phyloP scores from a whole-genome alignment of 2,329 filamentous ascomycete species.

The Stylonectria norvegica region DNA sequence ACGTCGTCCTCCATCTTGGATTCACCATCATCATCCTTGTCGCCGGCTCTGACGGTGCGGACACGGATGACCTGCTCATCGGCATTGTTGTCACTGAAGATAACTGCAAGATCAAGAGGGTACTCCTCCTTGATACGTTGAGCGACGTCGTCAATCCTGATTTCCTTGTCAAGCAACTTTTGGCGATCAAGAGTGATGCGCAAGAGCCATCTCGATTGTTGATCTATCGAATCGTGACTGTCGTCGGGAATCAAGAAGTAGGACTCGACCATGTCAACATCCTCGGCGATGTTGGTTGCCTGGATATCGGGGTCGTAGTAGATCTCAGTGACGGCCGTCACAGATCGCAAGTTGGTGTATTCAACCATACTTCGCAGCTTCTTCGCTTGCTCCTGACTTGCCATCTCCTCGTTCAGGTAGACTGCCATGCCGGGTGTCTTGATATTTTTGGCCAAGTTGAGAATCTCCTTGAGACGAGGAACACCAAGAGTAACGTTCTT shows the following conservation, averaged over 20 bases:
- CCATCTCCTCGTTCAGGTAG: conserved; percentile 65
- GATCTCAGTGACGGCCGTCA: conserved; percentile 89
- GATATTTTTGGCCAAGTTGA: conserved; percentile 96
- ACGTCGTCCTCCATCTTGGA: conserved; percentile 76
- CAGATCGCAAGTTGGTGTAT: conserved; percentile 87
- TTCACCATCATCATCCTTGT: conserved; percentile 66
- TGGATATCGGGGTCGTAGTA: conserved; percentile 95
- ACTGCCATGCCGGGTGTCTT: conserved; percentile 98
- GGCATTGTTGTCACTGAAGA: conserved; percentile 97
- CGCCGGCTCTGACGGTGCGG: conserved; percentile 65
- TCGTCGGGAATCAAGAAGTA: conserved; percentile 95
- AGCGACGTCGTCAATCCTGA: conserved; percentile 89
- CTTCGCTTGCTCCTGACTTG: conserved; percentile 78
- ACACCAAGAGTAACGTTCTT: conserved; percentile 99
- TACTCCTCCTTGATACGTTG: conserved; percentile 87
- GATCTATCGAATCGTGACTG: conserved; percentile 55
- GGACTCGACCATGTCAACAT: conserved; percentile 91
- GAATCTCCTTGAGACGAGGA: conserved; percentile 97
- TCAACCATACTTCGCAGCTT: conserved; percentile 84
- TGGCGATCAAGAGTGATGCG: conserved; percentile 91
- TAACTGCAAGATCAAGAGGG: conserved; percentile 77
- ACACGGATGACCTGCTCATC: conserved; percentile 93
- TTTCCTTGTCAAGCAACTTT: conserved; percentile 90
- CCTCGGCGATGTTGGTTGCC: conserved; percentile 79
- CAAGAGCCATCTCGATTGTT: conserved; percentile 91